Base-by-base conservation (phyloP, 345 rosid genomes). In the Gossypium thurberi region DNA sequence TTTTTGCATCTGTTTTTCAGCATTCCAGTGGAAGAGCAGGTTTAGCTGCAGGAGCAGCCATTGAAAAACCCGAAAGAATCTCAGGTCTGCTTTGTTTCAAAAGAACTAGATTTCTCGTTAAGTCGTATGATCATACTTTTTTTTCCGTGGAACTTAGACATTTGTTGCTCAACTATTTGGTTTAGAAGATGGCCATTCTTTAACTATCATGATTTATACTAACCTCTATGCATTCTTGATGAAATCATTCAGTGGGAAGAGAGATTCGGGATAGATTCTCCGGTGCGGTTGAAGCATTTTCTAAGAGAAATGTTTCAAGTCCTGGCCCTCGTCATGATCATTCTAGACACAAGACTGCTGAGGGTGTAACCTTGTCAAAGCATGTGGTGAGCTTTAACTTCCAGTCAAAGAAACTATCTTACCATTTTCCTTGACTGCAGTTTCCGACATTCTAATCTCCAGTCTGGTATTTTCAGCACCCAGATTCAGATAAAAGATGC, bases 251-350 rank as follows among this genome's bases (percentile, higher is more conserved):
- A 82, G 87, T 82, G 73, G 90, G 88, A 63, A 88, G 76, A 74
- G 96, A 91, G 72, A 75, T 82, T 5, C 87, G 90, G 21, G 93
- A 87, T 37, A 86, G 86, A 81, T 73, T 83, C 77, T 82, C 91
- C 0, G 96, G 89, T 65, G 91, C 90, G 69, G 91, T 85, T 28
- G 93, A 89, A 75, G 88, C 89, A 73, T 91, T 91, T 84, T 79
- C 93, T 59, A 76, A 88, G 71, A 85, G 86, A 74, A 87, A 87
- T 79, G 75, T 80, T 1, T 80, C 87, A 12, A 83, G 82, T 51
- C 59, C 75, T 65, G 63, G 84, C 46, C 84, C 84, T 43, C 85
- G 78, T 17, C 72, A 74, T 50, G 94, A 85, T 74, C 87, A 72
- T 28, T 77, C 89, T 1, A 81, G 86, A 78, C 84, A 85, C 78